Evolutionary conservation across 495 filamentous ascomycete genomes (phyloP), one percentile per base, ranked within the genome.

Genomic region (Staphylotrichum tortipilum): DNA sequence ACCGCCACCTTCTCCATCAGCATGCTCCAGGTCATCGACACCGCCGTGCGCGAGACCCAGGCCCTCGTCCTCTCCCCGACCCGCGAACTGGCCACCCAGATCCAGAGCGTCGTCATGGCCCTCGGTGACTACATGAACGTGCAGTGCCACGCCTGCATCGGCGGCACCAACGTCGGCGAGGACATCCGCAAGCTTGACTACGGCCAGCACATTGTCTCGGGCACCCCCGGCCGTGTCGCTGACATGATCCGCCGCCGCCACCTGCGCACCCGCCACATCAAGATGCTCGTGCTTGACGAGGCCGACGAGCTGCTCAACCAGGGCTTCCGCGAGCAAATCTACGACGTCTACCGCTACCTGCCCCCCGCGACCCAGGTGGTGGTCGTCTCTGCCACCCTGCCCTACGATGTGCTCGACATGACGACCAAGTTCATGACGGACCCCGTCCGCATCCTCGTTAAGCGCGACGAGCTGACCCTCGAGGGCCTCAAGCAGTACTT

Each of bases 351-450:
- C 81, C 94, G 94, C 69, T 85, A 95, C 37, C 86, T 98, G 40
- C 92, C 92, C 29, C 92, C 91, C 69, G 88, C 89, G 43, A 98
- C 94, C 59, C 92, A 98, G 78, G 92, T 98, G 45, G 91, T 94
- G 50, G 84, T 98, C 54, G 82, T 98, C 40, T 96, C 91, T 33
- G 92, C 92, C 57, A 98, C 92, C 60, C 90, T 98, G 76, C 92
- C 92, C 58, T 88, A 97, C 76, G 94, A 98, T 63, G 92, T 98
- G 47, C 87, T 98, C 49, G 94, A 97, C 76, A 89, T 98, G 65
- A 97, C 92, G 60, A 97, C 92, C 69, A 98, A 98, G 78, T 98
- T 98, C 80, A 98, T 98, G 92, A 89, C 87, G 62, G 94, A 98
- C 74, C 92, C 92, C 48, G 85, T 98, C 68, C 89, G 94, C 64